A percentile compares a stretch with the other conserved stretches of the same genome.
These are phyloP conservation scores for Syzygium malaccense DNA, from an alignment of 441 rosid species.

Conservation along the genomic window DNA sequence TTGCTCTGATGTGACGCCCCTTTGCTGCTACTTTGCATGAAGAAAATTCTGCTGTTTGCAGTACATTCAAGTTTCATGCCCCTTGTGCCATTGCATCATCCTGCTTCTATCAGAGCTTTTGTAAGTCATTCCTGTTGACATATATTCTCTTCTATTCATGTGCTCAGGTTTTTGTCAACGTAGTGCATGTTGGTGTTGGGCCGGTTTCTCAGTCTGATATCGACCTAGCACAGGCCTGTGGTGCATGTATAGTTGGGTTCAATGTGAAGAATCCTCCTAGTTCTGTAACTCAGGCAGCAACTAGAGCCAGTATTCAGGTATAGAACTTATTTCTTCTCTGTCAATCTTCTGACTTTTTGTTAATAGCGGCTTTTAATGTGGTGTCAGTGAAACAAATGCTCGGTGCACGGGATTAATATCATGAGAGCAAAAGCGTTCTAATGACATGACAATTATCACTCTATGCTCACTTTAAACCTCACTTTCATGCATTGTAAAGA, in stretches of 20 bases:
- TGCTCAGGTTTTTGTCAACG: constrained; percentile 76
- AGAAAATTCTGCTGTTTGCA: background rate
- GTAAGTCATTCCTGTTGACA: background rate
- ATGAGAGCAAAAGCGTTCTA: background rate
- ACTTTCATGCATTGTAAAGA: background rate
- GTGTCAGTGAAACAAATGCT: background rate
- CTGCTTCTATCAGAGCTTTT: background rate
- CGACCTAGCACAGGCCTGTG: constrained; percentile 83
- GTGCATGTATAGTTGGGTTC: constrained; percentile 81
- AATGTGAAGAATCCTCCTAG: constrained; percentile 22
- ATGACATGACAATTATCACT: background rate
- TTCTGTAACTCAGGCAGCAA: constrained; percentile 1
- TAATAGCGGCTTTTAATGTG: background rate
- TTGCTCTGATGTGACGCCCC: background rate
- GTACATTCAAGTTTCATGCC: background rate
- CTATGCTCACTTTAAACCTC: background rate
- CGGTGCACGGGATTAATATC: background rate
- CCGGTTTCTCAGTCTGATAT: constrained; percentile 82
- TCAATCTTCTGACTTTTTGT: background rate
- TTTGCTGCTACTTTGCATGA: background rate
- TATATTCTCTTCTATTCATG: background rate
- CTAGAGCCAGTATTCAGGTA: background rate
- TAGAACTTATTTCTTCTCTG: background rate
- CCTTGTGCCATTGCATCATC: background rate
- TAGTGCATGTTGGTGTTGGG: constrained; percentile 87